Percentiles rank a stretch among this genome's conserved stretches.
phyloP scores from a whole-genome alignment of 495 filamentous ascomycete species.

The Elasticomyces elasticus region DNA sequence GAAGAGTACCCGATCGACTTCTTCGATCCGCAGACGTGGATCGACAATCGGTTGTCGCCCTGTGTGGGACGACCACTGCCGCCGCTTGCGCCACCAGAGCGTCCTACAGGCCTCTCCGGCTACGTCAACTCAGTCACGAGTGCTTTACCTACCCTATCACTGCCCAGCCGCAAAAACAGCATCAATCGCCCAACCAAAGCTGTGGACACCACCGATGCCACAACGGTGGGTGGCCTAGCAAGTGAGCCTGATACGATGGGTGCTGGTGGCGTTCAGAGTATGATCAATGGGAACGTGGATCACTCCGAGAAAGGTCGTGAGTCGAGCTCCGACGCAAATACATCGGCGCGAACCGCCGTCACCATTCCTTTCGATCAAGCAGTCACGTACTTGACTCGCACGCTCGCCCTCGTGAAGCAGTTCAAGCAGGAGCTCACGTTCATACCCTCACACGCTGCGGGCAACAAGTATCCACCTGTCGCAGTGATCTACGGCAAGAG shows the following conservation, averaged over 20 bases:
- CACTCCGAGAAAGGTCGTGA: constrained; percentile 7
- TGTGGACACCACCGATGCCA: background rate
- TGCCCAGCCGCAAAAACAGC: constrained; percentile 23
- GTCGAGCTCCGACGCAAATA: constrained; percentile 28
- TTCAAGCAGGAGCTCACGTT: constrained; percentile 68
- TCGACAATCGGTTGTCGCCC: constrained; percentile 66
- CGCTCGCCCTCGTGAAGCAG: constrained; percentile 53
- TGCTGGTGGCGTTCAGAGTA: constrained; percentile 33
- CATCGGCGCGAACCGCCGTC: constrained; percentile 34
- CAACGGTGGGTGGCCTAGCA: constrained; percentile 2
- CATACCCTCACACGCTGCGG: constrained; percentile 44
- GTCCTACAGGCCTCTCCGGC: constrained; percentile 26
- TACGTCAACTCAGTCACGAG: constrained; percentile 40
- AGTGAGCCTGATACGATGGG: constrained; percentile 28
- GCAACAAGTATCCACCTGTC: constrained; percentile 69
- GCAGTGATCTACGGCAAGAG: constrained; percentile 83
- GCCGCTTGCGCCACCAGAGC: constrained; percentile 21
- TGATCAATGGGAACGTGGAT: constrained; percentile 15
- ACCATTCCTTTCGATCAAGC: constrained; percentile 44
- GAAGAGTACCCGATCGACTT: constrained; percentile 80
- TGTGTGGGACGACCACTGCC: constrained; percentile 58
- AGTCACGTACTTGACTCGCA: constrained; percentile 65
- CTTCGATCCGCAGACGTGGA: constrained; percentile 70
- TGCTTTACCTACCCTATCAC: constrained; percentile 23
- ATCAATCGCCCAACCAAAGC: background rate